These are phyloP conservation scores for Tolypocladium album DNA, from an alignment of 2,329 filamentous ascomycete species.

Conservation along the genomic window DNA sequence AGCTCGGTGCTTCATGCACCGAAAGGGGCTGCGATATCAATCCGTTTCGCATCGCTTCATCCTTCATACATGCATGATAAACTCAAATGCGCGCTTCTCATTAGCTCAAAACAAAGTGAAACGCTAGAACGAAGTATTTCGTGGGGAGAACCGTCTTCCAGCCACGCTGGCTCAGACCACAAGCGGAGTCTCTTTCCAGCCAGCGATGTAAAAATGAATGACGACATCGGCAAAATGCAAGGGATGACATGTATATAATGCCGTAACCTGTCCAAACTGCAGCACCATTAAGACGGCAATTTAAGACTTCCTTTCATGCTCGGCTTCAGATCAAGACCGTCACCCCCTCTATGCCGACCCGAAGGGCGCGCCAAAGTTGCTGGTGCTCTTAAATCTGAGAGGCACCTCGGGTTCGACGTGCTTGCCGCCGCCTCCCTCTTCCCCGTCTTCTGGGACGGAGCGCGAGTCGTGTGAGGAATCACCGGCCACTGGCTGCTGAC, in stretches of 20 bases:
- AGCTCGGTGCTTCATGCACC: background rate
- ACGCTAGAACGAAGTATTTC: background rate
- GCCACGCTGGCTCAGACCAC: background rate
- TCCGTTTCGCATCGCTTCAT: background rate
- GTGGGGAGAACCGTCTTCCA: background rate
- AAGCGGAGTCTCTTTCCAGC: background rate
- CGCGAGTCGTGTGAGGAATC: conserved; percentile 9
- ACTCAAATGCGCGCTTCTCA: background rate
- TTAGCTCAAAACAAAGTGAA: background rate
- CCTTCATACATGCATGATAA: background rate
- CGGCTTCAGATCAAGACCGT: background rate
- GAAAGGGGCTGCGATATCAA: background rate
- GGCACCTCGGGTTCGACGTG: conserved; percentile 30
- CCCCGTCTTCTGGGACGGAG: conserved; percentile 9
- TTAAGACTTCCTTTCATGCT: too few relatives aligned
- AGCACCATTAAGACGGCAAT: background rate
- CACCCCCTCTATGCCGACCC: conserved; percentile 18
- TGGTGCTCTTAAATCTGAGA: conserved; percentile 32
- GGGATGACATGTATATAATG: background rate
- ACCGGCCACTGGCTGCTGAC: conserved; percentile 3
- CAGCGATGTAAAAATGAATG: background rate
- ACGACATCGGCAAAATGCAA: background rate
- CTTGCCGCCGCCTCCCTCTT: conserved; percentile 13
- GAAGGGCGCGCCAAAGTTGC: conserved; percentile 37
- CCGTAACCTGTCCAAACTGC: background rate